Evolutionary conservation across 2,329 filamentous ascomycete genomes (phyloP), one percentile per base, ranked within the genome.

Genomic region (Aspergillus ustus): DNA sequence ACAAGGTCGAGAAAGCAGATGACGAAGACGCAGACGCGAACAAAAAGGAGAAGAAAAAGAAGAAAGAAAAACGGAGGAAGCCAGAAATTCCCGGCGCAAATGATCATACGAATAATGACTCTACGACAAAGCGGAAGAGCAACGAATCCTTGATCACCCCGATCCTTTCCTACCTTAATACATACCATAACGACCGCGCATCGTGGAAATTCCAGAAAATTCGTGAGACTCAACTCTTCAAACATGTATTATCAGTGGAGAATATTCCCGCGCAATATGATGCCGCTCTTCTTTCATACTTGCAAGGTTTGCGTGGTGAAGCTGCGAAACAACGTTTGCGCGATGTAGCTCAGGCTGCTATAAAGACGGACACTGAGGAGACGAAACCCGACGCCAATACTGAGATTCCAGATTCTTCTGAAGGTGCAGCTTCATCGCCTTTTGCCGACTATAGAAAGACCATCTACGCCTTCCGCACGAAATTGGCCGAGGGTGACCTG

Each of bases 191-290:
- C 59, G 84, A 88, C 63, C 88, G 88, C 61, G 81, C 84, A 9
- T 83, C 82, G 68, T 98, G 94, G 94, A 97, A 97, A 77, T 98
- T 97, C 82, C 96, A 96, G 81, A 97, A 97, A 80, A 93, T 92
- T 69, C 88, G 92, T 73, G 93, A 97, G 77, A 91, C 89, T 57
- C 87, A 91, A 68, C 82, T 97, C 13, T 86, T 97, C 73, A 94
- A 95, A 76, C 88, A 96, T 80, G 80, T 91, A 50, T 91, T 96
- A 73, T 88, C 91, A 67, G 79, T 87, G 66, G 85, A 88, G 69
- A 85, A 86, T 48, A 85, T 97, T 48, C 91, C 93, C 0, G 79
- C 88, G 17, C 80, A 84, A 62, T 86, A 94, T 77, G 88, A 91
- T 61, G 79, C 85, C 51, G 83, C 87, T 22, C 87, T 97, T 46